phyloP scores from a whole-genome alignment of 1,284 basidiomycete species.

The Phenoliferia sp. region DNA sequence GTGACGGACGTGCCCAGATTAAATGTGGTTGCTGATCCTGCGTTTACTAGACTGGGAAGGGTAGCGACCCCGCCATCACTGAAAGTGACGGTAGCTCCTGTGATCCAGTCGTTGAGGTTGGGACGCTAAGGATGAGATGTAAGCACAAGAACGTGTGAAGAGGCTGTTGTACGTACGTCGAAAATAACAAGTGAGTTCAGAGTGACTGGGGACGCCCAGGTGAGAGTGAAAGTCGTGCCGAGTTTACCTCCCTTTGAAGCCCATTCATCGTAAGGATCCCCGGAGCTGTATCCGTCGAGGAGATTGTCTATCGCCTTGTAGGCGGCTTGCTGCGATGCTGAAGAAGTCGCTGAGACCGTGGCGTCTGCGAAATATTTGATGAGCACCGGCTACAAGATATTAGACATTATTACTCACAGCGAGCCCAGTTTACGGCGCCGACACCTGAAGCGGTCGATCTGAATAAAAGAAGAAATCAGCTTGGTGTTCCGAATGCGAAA shows the following conservation, averaged over 20 bases:
- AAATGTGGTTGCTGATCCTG: not conserved
- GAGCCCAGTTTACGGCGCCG: constrained; percentile 7
- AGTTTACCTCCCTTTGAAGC: constrained; percentile 7
- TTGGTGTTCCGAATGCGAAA: not conserved
- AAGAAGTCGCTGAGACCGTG: not conserved
- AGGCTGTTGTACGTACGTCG: not conserved
- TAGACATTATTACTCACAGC: not conserved
- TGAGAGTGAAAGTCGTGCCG: constrained; percentile 15
- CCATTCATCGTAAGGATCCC: constrained; percentile 11
- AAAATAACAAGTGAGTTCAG: not conserved
- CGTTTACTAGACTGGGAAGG: not conserved
- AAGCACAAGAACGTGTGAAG: not conserved
- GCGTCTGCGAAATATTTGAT: not conserved
- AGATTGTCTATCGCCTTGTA: constrained; percentile 16
- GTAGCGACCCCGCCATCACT: not conserved
- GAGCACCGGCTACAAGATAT: not conserved
- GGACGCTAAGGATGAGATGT: too few species aligned
- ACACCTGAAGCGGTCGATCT: constrained; percentile 21
- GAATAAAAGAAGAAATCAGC: constrained; percentile 4
- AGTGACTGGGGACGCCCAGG: not conserved
- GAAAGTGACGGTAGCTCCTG: not conserved
- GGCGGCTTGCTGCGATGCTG: constrained; percentile 3
- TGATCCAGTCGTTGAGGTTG: not conserved
- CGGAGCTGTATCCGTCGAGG: constrained; percentile 14
- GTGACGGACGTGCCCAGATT: not conserved